These are phyloP conservation scores for Leccinum solheimii DNA, from an alignment of 1,284 basidiomycete genomes.

Conservation along the genomic window DNA sequence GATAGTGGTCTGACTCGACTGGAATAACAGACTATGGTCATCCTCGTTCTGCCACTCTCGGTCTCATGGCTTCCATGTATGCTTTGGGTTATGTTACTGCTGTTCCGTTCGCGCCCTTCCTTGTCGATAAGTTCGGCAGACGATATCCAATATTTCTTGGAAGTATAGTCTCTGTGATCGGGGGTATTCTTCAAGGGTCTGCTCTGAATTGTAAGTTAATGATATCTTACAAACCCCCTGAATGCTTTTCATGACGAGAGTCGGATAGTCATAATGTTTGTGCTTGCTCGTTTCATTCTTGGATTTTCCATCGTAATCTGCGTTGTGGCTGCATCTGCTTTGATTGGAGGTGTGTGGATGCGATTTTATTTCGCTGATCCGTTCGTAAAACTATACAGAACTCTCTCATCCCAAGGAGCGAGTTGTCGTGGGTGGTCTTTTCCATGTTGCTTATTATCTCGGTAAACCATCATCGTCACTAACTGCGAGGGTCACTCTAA, in stretches of 20 bases:
- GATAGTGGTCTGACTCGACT: not conserved
- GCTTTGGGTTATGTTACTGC: not conserved
- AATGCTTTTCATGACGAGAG: not conserved
- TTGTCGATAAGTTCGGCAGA: not conserved
- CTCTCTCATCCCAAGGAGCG: not conserved
- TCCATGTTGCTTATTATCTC: not conserved
- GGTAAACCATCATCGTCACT: not conserved
- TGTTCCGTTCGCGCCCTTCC: not conserved
- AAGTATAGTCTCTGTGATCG: not conserved
- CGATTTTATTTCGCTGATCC: not conserved
- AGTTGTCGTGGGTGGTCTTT: not conserved
- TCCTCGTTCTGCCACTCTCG: not conserved
- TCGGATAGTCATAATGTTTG: not conserved
- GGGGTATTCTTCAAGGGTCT: not conserved
- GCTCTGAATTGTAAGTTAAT: not conserved
- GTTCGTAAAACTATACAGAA: not conserved
- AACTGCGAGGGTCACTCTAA: not conserved
- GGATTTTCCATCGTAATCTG: not conserved
- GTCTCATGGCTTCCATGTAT: not conserved
- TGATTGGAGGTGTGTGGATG: not conserved
- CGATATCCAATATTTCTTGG: not conserved
- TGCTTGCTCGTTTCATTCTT: not conserved
- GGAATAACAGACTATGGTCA: not conserved
- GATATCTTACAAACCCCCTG: too few species aligned
- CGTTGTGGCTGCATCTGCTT: not conserved